Evolutionary conservation across 805 yeast species (phyloP), one percentile per base, ranked within the genome.

Genomic region (Wickerhamiella vanderwaltii): DNA sequence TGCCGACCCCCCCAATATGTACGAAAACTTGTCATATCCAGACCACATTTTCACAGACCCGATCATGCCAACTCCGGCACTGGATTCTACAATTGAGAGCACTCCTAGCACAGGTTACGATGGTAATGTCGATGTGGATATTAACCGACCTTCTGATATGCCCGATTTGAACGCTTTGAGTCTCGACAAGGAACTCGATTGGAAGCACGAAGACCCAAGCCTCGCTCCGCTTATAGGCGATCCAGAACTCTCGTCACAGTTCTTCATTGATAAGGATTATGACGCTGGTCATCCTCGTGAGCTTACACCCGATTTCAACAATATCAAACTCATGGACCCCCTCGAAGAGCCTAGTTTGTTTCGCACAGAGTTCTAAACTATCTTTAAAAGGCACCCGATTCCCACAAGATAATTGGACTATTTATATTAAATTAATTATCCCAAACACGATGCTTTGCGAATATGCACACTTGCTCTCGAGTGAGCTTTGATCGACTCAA

Each of bases 291-390:
- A 35, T 32, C n/a, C n/a, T n/a, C 26, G 31, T 20, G 40, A 37
- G 25, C 18, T 12, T 5, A 37, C 40, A 11, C 40, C 40, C n/a
- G 40, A 37, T n/a, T 37, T 37, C 32, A 22, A 37, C 18, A 29
- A 28, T 20, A 15, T 37, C 9, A 37, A 37, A 30, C 31, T 37
- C 7, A 13, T 37, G 34, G 40, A 37, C 24, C 25, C 40, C 13
- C 23, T 37, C n/a, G 40, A 37, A 24, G 40, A 37, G 34, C 40
- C 40, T 6, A 37, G 31, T 9, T 18, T 37, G 16, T 37, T 37
- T 17, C 22, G 15, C 22, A 5, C 34, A 15, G 40, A 37, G 32
- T 29, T 29, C 25, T 37, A 22, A 26, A n/a, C n/a, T n/a, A n/a
- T n/a, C n/a, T n/a, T n/a, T n/a, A n/a, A n/a, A n/a, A n/a, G n/a